Percentiles rank a stretch among this genome's conserved stretches.
These are phyloP conservation scores for Tilletia setariae DNA, from an alignment of 1,284 basidiomycete species.

Conservation along the genomic window DNA sequence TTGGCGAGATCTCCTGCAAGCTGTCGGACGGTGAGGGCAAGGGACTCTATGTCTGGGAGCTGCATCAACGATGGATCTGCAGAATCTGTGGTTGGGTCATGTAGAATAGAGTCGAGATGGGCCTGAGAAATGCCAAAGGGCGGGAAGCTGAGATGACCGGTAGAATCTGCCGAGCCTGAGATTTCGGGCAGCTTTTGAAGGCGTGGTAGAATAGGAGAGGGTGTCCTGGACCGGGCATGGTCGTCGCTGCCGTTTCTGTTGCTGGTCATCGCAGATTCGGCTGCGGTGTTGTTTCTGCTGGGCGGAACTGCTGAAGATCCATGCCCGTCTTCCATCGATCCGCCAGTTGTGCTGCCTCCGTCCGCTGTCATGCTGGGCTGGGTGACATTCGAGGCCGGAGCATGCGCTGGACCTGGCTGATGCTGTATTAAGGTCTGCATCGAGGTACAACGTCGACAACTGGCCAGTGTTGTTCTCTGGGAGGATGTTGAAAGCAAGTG, in stretches of 20 bases:
- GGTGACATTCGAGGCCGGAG: no score
- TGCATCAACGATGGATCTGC: slow-evolving; percentile 1
- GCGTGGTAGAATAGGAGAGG: slow-evolving; percentile 4
- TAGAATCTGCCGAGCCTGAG: background rate
- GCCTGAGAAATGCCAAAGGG: slow-evolving; percentile 13
- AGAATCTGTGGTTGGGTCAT: background rate
- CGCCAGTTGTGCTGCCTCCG: no score
- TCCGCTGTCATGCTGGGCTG: no score
- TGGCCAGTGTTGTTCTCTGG: no score
- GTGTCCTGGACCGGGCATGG: background rate
- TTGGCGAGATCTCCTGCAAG: background rate
- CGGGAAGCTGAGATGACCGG: slow-evolving; percentile 8
- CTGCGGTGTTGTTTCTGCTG: no score
- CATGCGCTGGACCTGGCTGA: no score
- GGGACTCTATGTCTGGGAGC: background rate
- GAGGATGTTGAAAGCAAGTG: no score
- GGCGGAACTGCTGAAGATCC: no score
- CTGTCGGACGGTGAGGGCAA: background rate
- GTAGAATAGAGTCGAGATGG: background rate
- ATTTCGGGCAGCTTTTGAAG: background rate
- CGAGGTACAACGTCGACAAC: no score
- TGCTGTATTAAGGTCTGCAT: no score
- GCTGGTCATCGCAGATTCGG: no score
- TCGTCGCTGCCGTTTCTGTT: background rate
- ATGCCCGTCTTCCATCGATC: no score